Percentiles rank a stretch among this genome's conserved stretches.
These are phyloP conservation scores for Saccharomyces mikatae DNA, from an alignment of 805 yeast species.

Conservation along the genomic window DNA sequence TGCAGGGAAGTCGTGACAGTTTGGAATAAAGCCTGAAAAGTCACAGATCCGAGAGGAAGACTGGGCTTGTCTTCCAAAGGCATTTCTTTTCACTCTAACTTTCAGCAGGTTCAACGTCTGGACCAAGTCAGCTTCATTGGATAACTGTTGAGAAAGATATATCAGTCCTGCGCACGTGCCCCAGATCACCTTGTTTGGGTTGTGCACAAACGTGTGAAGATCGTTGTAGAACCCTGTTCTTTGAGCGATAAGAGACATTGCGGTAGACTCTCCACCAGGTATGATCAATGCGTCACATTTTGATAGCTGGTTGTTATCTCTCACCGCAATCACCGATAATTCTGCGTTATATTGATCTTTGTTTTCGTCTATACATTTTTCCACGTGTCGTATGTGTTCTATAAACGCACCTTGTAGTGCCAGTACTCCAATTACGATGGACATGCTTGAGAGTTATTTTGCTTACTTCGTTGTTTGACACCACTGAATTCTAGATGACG, in stretches of 20 bases:
- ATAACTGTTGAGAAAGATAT: constrained; percentile 47
- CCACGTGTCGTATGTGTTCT: constrained; percentile 54
- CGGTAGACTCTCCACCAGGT: constrained; percentile 64
- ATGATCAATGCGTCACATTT: constrained; percentile 53
- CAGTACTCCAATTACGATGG: constrained; percentile 50
- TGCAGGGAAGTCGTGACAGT: constrained; percentile 32
- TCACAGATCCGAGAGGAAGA: constrained; percentile 48
- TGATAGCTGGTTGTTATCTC: constrained; percentile 42
- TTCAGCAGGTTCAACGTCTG: constrained; percentile 56
- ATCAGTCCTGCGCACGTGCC: constrained; percentile 85
- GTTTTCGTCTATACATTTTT: constrained; percentile 26
- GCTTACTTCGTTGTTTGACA: too few relatives aligned
- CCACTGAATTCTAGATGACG: neutral
- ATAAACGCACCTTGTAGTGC: constrained; percentile 75
- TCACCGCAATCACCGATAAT: constrained; percentile 38
- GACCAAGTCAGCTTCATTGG: constrained; percentile 47
- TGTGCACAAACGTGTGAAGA: constrained; percentile 40
- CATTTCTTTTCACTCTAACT: constrained; percentile 59
- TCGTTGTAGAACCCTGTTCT: constrained; percentile 51
- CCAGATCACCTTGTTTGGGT: constrained; percentile 55
- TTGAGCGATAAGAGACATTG: constrained; percentile 65
- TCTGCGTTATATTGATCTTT: constrained; percentile 21
- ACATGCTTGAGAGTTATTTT: neutral
- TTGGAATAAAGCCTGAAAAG: constrained; percentile 35
- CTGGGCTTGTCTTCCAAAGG: constrained; percentile 71